phyloP scores from a whole-genome alignment of 495 filamentous ascomycete species.

The Platismatia glauca region DNA sequence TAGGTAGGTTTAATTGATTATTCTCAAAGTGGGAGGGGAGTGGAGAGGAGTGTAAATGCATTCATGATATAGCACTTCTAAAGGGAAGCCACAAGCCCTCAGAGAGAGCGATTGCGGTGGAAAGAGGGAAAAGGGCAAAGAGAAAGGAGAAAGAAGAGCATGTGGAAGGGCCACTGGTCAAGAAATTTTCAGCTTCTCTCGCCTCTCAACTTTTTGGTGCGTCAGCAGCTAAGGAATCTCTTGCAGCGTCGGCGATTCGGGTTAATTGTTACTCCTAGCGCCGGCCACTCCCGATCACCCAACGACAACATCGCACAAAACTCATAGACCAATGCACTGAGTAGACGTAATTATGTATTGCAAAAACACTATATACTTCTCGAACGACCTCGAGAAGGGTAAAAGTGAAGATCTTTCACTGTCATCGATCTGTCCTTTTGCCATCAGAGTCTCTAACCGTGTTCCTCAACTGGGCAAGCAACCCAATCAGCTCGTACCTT shows the following conservation, averaged over 20 bases:
- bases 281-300: not conserved
- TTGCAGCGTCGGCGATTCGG: not conserved
- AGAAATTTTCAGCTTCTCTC: constrained; percentile 3
- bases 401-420: not conserved
- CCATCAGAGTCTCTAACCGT: not conserved
- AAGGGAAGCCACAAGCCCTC: constrained; percentile 10
- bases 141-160: no score
- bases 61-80: no score
- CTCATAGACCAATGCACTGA: not conserved
- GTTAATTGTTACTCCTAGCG: not conserved
- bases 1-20: no score
- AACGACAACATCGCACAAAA: not conserved
- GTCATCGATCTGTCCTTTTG: not conserved
- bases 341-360: not conserved
- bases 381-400: not conserved
- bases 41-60: not conserved
- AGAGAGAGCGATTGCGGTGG: not conserved
- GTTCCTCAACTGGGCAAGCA: not conserved
- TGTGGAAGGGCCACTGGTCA: constrained; percentile 3
- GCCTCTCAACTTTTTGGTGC: not conserved
- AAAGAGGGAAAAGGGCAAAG: not conserved
- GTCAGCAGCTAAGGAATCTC: not conserved
- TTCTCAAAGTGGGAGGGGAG: not conserved
- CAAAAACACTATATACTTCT: no score
- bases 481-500: not conserved